A percentile compares a stretch with the other conserved stretches of the same genome.
These are phyloP conservation scores for Wickerhamomyces queroliae DNA, from an alignment of 805 yeast genomes.

Conservation along the genomic window DNA sequence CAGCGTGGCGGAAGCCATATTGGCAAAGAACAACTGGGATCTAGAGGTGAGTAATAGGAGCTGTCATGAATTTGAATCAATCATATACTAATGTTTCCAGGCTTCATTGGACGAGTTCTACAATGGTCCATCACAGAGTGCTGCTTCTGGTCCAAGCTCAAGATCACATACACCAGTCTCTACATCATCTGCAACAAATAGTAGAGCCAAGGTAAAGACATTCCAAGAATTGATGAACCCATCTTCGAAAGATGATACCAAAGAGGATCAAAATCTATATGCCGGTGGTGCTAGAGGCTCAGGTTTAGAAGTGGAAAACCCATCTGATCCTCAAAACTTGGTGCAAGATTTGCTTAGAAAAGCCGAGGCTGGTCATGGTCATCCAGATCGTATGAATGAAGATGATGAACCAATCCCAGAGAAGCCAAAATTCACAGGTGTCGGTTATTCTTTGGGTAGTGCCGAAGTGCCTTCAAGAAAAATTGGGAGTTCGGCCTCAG, in stretches of 20 bases:
- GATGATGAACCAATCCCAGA: constrained; percentile 32
- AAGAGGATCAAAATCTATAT: constrained; percentile 55
- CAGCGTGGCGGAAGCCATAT: constrained; percentile 14
- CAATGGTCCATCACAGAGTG: constrained; percentile 16
- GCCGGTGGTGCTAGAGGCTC: constrained; percentile 70
- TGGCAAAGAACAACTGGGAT: constrained; percentile 24
- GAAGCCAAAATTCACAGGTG: constrained; percentile 29
- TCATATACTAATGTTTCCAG: constrained; percentile 7
- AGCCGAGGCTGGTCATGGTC: constrained; percentile 59
- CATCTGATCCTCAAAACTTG: constrained; percentile 37
- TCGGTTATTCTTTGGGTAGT: constrained; percentile 36
- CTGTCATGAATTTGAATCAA: background rate
- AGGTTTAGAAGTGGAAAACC: constrained; percentile 75
- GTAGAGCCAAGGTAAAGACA: constrained; percentile 4
- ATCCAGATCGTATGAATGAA: constrained; percentile 22
- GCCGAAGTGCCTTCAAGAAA: constrained; percentile 26
- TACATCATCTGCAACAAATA: background rate
- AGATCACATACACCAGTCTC: constrained; percentile 1
- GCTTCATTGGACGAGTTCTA: constrained; percentile 29
- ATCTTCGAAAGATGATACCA: constrained; percentile 39
- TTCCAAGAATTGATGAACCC: constrained; percentile 32
- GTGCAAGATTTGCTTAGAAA: constrained; percentile 57
- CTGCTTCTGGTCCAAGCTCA: background rate
- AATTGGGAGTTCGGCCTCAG: constrained; percentile 30
- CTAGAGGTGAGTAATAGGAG: constrained; percentile 5